Base-by-base conservation (phyloP, 306 rosid genomes). In the Oxytropis ochrocephala region DNA sequence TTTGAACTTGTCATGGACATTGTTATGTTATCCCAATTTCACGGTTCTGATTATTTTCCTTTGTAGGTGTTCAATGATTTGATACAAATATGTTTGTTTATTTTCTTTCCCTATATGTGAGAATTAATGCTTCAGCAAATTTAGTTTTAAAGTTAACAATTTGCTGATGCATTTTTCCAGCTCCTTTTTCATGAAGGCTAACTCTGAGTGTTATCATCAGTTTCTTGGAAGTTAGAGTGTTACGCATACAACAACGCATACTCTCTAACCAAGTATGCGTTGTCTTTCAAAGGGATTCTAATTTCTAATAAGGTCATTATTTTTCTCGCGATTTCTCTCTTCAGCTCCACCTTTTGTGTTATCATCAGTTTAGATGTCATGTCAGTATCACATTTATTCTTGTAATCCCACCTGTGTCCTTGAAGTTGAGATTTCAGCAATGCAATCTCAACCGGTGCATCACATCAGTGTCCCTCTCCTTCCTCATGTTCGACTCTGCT, bases 401-500 rank as follows among this genome's bases (percentile, higher is more conserved):
- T 36, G 2, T 21, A 21, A 21, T 1, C 24, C 24, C 7, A 63
- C 78, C 79, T 80, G 14, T 69, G 69, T 64, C 64, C 78, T 39
- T 85, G 85, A 56, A 92, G 75, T 74, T 85, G 86, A 32, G 91
- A 86, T 65, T 78, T 79, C 76, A 85, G 62, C 69, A 82, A 19
- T 39, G 96, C 85, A 47, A 84, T 76, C 81, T 89, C 89, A 46
- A 81, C 78, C n/a, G n/a, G n/a, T n/a, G n/a, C n/a, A n/a, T n/a
- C n/a, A n/a, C n/a, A n/a, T n/a, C n/a, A n/a, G n/a, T n/a, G n/a
- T n/a, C n/a, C n/a, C n/a, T n/a, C n/a, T n/a, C n/a, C n/a, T n/a
- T n/a, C n/a, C n/a, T n/a, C n/a, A 21, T 21, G 24, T 21, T 21
- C 24, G 2, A 21, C 2, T 87, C 85, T 11, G 39, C 59, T 70